Evolutionary conservation across 306 rosid genomes (phyloP), one percentile per base, ranked within the genome.

Genomic region (Rosa persica): DNA sequence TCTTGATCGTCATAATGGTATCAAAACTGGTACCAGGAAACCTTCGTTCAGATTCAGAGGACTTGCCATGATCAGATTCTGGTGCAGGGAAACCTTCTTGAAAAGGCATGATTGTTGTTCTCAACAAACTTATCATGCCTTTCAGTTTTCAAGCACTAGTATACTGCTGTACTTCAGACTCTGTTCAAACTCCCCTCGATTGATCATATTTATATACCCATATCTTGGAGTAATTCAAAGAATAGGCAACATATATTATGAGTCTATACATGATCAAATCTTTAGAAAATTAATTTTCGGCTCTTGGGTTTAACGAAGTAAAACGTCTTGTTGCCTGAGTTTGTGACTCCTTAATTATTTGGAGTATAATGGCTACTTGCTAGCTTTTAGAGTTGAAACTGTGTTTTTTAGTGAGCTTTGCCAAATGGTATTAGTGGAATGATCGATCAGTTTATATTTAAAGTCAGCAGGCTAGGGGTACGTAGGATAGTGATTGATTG

Each of bases 41-140:
- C 9, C 70, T 27, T 44, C 15, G 6, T 39, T n/a, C 71, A 43
- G 73, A 44, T 61, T 61, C 71, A 44, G 36, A 47, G 40, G 22
- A 30, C 60, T 44, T 61, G 30, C 66, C 57, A 17, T 44, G 46
- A 64, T 44, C n/a, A 23, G 27, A 40, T 74, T 74, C 78, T 43
- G 55, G 42, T 42, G 64, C 64, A 34, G 16, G 5, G 20, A 3
- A 25, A 7, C 17, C 62, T 57, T 58, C 55, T 16, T 58, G 54
- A 6, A 7, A 43, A 75, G 71, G 79, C 61, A 46, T 46, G 60
- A 75, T 20, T 61, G 30, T 38, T 36, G 66, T 20, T 51, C 60
- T 72, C 19, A 67, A 67, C 71, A 67, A 67, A 39, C 48, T 19
- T 10, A 72, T 72, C 64, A 72, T 72, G 64, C 64, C 64, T 72